Conservation (phyloP, 129 eudicot species). For the Tagetes erecta region DNA sequence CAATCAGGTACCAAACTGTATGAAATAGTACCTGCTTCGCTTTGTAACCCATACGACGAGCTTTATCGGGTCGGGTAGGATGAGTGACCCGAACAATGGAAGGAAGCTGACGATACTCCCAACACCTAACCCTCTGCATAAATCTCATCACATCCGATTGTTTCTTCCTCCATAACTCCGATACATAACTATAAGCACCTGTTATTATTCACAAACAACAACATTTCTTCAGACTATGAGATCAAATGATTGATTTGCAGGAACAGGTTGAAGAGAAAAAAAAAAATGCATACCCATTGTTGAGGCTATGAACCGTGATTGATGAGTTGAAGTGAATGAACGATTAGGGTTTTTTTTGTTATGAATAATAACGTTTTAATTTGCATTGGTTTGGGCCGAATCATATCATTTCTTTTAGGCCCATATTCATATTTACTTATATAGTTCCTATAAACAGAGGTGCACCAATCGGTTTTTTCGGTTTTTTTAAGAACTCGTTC, state of each 20-base stretch:
- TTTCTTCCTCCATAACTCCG: conserved; percentile 85
- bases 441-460: no score
- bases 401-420: no score
- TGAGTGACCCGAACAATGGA: conserved; percentile 83
- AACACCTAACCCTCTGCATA: conserved; percentile 72
- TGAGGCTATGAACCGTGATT: no score
- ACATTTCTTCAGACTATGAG: neutral
- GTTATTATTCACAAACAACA: neutral
- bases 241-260: neutral
- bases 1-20: no score
- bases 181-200: conserved; percentile 78
- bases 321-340: no score
- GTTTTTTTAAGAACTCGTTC: no score
- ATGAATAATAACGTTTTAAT: no score
- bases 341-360: no score
- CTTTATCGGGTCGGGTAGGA: conserved; percentile 90
- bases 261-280: neutral
- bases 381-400: neutral
- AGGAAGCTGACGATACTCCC: conserved; percentile 94
- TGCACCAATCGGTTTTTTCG: no score
- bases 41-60: conserved; percentile 86
- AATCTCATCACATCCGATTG: conserved; percentile 86
- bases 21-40: conserved; percentile 62
- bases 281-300: no score
- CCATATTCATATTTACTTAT: no score